A percentile compares a stretch with the other conserved stretches of the same genome.
Conservation (phyloP, 371 early-diverging fungal genomes). For the Choanephora cucurbitarum region DNA sequence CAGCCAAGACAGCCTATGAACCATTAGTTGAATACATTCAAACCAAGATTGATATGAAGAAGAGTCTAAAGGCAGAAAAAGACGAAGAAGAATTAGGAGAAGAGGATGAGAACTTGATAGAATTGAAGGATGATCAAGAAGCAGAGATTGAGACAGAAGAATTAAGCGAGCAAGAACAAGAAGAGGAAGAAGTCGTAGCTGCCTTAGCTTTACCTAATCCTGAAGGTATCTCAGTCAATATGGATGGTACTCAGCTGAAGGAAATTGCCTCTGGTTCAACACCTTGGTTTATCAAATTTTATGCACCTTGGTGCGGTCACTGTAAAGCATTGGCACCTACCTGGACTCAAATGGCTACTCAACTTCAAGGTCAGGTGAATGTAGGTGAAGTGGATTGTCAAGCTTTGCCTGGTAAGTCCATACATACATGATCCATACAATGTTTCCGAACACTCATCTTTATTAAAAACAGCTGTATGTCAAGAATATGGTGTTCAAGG, state of each 20-base stretch:
- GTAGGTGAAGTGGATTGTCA: slow-evolving; percentile 87
- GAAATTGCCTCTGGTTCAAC: slow-evolving; percentile 19
- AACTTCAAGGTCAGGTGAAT: slow-evolving; percentile 69
- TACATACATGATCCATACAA: no score
- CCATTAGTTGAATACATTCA: slow-evolving; percentile 28
- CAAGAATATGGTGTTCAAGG: slow-evolving; percentile 64
- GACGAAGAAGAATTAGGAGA: slow-evolving; percentile 5
- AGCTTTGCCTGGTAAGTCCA: slow-evolving; percentile 42
- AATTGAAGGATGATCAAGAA: slow-evolving; percentile 4
- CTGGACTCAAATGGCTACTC: slow-evolving; percentile 70
- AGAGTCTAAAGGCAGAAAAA: neutral
- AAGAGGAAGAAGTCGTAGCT: neutral
- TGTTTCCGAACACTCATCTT: no score
- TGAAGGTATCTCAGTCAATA: slow-evolving; percentile 31
- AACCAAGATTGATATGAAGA: slow-evolving; percentile 10
- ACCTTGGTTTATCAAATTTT: slow-evolving; percentile 80
- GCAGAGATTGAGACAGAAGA: slow-evolving; percentile 3
- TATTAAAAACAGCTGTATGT: slow-evolving; percentile 64
- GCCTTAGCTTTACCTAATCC: slow-evolving; percentile 27
- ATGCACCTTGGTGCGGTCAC: slow-evolving; percentile 88
- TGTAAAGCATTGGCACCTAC: slow-evolving; percentile 82
- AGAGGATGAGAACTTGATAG: neutral
- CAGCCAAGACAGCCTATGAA: slow-evolving; percentile 21
- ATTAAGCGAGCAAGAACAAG: neutral
- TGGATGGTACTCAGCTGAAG: slow-evolving; percentile 22